Base-by-base conservation (phyloP, 805 yeast species). In the Pichia ethanolica region DNA sequence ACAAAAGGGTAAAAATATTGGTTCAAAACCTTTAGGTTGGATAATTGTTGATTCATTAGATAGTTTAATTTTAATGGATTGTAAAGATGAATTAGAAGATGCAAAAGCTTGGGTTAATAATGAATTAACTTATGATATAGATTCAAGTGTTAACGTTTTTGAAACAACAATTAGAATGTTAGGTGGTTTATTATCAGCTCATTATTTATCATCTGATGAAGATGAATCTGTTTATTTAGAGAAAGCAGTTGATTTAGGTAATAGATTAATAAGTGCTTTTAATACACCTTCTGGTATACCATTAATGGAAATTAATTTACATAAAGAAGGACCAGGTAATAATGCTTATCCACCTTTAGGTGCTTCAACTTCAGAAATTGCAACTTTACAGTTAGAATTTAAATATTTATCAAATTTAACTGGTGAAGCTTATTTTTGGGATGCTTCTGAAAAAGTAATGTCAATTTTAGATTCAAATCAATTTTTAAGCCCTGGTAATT, bases 131-230 rank as follows among this genome's bases (percentile, higher is more conserved):
- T 89, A 87, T 62, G 79, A 81, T 57, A 78, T 86, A 56, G 86
- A 88, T 62, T 78, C 82, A 53, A 77, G 77, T 35, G 93, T 88
- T 39, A 89, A 84, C 61, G 82, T 89, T 6, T 90, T 90, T 66
- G 97, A 89, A 63, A 89, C 97, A n/a, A 88, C 97, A 6, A 89
- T 88, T 55, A 75, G 97, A 62, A 88, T 90, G 95, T 70, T 90
- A 28, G 97, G 97, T 41, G 97, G 97, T 0, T 71, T 90, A n/a
- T 68, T 90, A 44, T 83, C 96, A 3, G 95, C 96, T 0, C 79
- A 78, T 60, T 82, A 86, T 55, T 67, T 88, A 32, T 75, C 90
- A 2, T 69, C 74, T 12, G 90, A 86, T 57, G 86, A 45, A 20
- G 20, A 20, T 28, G 52, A 49, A 3, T 38, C 48, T 5, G 51